Conservation (phyloP, 305 asterid species). For the Solanum aculeatissimum region DNA sequence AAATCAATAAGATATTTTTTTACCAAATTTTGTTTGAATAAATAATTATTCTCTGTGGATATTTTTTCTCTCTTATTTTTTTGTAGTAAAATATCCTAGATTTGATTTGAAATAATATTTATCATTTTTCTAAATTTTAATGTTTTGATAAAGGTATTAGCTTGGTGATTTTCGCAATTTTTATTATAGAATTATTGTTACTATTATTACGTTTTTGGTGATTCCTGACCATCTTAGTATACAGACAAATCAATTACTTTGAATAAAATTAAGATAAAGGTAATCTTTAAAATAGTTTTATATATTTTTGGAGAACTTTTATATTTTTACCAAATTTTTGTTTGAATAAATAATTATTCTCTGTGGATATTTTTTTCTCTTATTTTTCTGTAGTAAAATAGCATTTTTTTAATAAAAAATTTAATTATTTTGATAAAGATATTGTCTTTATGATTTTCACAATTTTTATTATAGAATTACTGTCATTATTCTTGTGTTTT, state of each 20-base stretch:
- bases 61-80: too few relatives aligned
- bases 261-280: not conserved
- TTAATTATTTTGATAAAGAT: not conserved
- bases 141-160: not conserved
- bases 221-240: not conserved
- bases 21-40: too few relatives aligned
- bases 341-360: not conserved
- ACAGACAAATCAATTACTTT: not conserved
- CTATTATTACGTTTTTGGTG: not conserved
- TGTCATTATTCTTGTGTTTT: not conserved
- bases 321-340: too few relatives aligned
- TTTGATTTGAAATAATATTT: not conserved
- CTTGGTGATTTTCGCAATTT: not conserved
- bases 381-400: not conserved
- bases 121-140: not conserved
- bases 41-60: too few relatives aligned
- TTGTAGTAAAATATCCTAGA: too few relatives aligned
- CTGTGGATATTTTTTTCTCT: too few relatives aligned
- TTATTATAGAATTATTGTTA: too few relatives aligned
- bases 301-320: too few relatives aligned
- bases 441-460: accelerated
- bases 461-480: not conserved
- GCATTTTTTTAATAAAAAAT: not conserved
- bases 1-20: too few relatives aligned
- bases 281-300: not conserved